Evolutionary conservation across 2,329 filamentous ascomycete genomes (phyloP), one percentile per base, ranked within the genome.

Genomic region (Beauveria varroae): DNA sequence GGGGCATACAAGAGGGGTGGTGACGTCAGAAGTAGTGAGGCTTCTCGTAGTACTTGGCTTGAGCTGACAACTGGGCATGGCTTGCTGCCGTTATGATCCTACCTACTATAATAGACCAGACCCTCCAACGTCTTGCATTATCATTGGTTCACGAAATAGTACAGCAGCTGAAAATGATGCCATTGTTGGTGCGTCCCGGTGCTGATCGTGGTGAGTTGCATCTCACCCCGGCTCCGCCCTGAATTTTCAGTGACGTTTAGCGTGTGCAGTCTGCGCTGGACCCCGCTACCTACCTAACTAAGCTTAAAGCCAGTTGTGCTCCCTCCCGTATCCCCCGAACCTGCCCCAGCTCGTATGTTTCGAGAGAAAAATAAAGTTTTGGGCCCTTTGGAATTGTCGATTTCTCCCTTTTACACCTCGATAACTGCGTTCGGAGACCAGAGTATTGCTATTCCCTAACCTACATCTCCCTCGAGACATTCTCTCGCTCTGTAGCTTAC

Each of bases 81-180:
- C 26, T 26, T 30, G 20, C 22, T 26, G 47, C 57, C 47, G n/a
- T 49, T 47, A 4, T 51, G 9, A 7, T 30, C 6, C 34, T 34
- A 18, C 24, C 6, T 30, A 18, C 55, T 49, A 47, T 26, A 40
- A 37, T n/a, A 14, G 20, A 30, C 5, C 40, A 9, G 9, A 3
- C 7, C 24, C 3, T 30, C 16, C 6, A 30, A 22, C 43, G 20
- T 43, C 37, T 34, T 24, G 14, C 24, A 24, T 16, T 44, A 3
- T 52, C 18, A 59, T 59, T 59, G 57, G 57, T 16, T 7, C 43
- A 14, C 7, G 16, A 7, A 30, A 2, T 44, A 9, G 24, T 20
- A 51, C n/a, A 5, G 47, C 18, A 44, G 46, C 44, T 50, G 55
- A 49, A 57, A 57, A 57, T 57, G 44, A 50, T 50, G 55, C 55